Percentiles rank a stretch among this genome's conserved stretches.
These are phyloP conservation scores for Xerocomellus amylosporus DNA, from an alignment of 768 basidiomycete genomes.

Conservation along the genomic window DNA sequence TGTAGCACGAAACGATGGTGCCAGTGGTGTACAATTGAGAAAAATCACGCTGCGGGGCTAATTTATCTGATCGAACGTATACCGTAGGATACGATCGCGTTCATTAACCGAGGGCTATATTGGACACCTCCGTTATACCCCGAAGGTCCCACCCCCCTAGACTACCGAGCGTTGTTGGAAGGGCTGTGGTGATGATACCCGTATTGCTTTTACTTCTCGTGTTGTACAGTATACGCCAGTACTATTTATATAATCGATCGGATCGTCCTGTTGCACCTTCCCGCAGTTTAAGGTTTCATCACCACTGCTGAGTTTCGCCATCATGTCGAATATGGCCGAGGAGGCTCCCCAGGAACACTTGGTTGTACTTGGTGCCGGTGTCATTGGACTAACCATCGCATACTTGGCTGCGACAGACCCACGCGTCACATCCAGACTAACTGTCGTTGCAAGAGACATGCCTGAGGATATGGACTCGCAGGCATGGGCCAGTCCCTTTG, in stretches of 20 bases:
- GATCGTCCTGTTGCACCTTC: not conserved
- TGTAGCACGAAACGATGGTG: constrained; percentile 33
- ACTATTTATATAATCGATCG: constrained; percentile 1
- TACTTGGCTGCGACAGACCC: constrained; percentile 29
- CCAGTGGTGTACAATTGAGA: constrained; percentile 34
- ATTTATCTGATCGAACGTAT: constrained; percentile 2
- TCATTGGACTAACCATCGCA: constrained; percentile 39
- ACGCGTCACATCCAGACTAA: constrained; percentile 18
- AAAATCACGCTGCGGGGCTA: constrained; percentile 43
- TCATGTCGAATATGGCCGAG: constrained; percentile 12
- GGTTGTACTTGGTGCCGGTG: constrained; percentile 39
- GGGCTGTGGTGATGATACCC: not conserved
- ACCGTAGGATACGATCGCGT: not conserved
- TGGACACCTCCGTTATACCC: not conserved
- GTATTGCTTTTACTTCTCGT: not conserved
- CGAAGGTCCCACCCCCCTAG: too few species aligned
- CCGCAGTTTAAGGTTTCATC: not conserved
- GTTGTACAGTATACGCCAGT: not conserved
- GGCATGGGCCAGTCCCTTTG: constrained; percentile 51
- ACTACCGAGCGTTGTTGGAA: not conserved
- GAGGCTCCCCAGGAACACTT: constrained; percentile 14
- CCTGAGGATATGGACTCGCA: constrained; percentile 39
- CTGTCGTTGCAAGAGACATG: constrained; percentile 38
- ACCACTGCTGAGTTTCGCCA: not conserved
- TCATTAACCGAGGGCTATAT: not conserved